Evolutionary conservation across 2,329 filamentous ascomycete species (phyloP), one percentile per base, ranked within the genome.

Genomic region (Stromatinia cepivora): DNA sequence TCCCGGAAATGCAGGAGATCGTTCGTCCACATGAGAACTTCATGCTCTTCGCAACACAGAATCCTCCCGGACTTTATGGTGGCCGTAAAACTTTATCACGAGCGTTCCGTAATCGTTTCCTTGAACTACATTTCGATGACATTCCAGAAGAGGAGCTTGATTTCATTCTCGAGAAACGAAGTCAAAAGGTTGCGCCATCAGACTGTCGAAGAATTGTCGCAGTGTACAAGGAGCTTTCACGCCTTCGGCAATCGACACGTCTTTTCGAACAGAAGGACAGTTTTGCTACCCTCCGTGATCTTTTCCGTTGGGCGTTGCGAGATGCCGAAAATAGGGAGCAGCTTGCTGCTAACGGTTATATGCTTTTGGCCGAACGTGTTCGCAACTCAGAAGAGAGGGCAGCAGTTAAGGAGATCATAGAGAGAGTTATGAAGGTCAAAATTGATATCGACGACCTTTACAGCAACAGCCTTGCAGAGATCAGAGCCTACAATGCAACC

Each of bases 41-140:
- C 79, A 97, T 98, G 88, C 87, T 99, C 0, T 99, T 99, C 77
- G 95, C 95, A 1, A 99, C 95, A 0, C 95, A 99, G 78, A 99
- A 99, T 74, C 95, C 95, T 0, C 91, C 96, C 31, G 95, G 95
- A 48, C 82, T 99, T 0, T 99, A 99, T 76, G 96, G 96, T 70
- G 95, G 95, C 22, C 87, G 95, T 75, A 99, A 99, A 78, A 89
- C 92, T 0, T 84, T 99, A 10, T 98, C 95, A 1, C 87, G 96
- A 54, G 95, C 95, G 1, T 99, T 99, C 80, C 89, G 96, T 67
- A 99, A 99, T 79, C 88, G 95, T 76, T 99, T 99, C 76, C 85
- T 99, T 4, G 95, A 99, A 80, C 83, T 99, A 6, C 95, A 99
- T 79, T 98, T 97, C 76, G 95, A 98, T 75, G 96, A 99, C 76